A percentile compares a stretch with the other conserved stretches of the same genome.
phyloP scores from a whole-genome alignment of 805 yeast genomes.

The Sugiyamaella chiloensis region DNA sequence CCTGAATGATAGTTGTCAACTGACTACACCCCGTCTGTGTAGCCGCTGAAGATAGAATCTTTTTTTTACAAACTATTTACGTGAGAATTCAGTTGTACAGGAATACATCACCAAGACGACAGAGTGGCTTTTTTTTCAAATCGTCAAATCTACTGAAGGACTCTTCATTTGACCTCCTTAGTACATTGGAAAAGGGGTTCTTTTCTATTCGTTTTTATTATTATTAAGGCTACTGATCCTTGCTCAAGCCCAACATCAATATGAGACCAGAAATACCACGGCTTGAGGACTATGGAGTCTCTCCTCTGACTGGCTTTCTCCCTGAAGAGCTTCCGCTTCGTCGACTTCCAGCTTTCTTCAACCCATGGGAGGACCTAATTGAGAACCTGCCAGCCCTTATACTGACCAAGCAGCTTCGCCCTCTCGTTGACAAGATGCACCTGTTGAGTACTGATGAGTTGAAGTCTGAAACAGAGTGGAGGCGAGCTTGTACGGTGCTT shows the following conservation, averaged over 20 bases:
- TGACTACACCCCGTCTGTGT: no score
- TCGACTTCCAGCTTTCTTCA: slow-evolving; percentile 59
- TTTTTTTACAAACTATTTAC: no score
- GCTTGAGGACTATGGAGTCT: slow-evolving; percentile 66
- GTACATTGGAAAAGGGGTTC: not conserved
- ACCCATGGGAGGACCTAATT: slow-evolving; percentile 75
- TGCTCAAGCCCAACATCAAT: not conserved
- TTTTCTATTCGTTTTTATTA: not conserved
- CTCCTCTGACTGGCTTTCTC: slow-evolving; percentile 70
- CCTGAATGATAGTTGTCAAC: no score
- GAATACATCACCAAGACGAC: no score
- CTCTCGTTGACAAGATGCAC: slow-evolving; percentile 63
- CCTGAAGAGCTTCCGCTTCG: slow-evolving; percentile 66
- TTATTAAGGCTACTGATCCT: not conserved
- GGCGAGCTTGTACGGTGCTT: slow-evolving; percentile 78
- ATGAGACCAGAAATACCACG: slow-evolving; percentile 42
- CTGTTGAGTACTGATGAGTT: slow-evolving; percentile 49
- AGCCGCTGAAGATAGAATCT: no score
- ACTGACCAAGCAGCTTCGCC: slow-evolving; percentile 59
- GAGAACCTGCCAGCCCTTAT: slow-evolving; percentile 69
- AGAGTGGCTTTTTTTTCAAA: no score
- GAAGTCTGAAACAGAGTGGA: slow-evolving; percentile 46
- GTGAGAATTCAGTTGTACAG: no score
- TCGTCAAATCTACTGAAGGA: no score
- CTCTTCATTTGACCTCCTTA: no score